Percentiles rank a stretch among this genome's conserved stretches.
Evolutionary conservation across 768 basidiomycete species (phyloP).

Genomic region (Pleurotus djamor): DNA sequence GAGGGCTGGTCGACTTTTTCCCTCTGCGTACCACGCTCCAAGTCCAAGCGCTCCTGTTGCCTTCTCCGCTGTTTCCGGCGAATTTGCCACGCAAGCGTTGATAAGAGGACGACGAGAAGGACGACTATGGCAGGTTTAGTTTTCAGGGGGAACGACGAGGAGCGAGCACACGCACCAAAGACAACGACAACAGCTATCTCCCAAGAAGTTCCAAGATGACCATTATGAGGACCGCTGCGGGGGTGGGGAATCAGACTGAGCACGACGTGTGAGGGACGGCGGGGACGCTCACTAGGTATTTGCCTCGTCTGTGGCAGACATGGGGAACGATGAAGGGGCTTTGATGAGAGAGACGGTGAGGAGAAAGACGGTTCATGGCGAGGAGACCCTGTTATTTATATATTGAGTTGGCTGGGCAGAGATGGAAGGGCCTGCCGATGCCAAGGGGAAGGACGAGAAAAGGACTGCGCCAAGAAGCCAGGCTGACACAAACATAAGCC

Average conservation of each 20-base stretch:
- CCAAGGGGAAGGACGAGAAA: constrained; percentile 7
- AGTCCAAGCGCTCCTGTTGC: constrained; percentile 5
- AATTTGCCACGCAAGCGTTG: constrained; percentile 14
- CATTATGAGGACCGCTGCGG: constrained; percentile 6
- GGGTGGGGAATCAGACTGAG: not conserved
- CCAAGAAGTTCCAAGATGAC: constrained; percentile 22
- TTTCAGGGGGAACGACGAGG: not conserved
- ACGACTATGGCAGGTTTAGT: constrained; percentile 10
- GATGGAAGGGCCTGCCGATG: constrained; percentile 5
- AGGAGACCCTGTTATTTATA: not conserved
- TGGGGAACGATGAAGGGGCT: not conserved
- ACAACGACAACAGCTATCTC: constrained; percentile 22
- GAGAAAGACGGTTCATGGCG: constrained; percentile 1
- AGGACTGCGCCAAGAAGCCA: constrained; percentile 2
- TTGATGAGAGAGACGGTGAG: not conserved
- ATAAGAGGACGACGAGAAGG: constrained; percentile 14
- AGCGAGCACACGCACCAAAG: constrained; percentile 13
- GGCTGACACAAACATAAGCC: constrained; percentile 7
- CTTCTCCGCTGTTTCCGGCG: constrained; percentile 10
- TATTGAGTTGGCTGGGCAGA: constrained; percentile 7
- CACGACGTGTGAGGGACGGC: not conserved
- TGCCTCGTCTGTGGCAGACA: not conserved
- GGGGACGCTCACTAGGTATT: not conserved
- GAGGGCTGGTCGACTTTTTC: not conserved
- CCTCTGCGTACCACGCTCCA: not conserved